Base-by-base conservation (phyloP, 2,329 filamentous ascomycete genomes). In the Leptographium lundbergii region DNA sequence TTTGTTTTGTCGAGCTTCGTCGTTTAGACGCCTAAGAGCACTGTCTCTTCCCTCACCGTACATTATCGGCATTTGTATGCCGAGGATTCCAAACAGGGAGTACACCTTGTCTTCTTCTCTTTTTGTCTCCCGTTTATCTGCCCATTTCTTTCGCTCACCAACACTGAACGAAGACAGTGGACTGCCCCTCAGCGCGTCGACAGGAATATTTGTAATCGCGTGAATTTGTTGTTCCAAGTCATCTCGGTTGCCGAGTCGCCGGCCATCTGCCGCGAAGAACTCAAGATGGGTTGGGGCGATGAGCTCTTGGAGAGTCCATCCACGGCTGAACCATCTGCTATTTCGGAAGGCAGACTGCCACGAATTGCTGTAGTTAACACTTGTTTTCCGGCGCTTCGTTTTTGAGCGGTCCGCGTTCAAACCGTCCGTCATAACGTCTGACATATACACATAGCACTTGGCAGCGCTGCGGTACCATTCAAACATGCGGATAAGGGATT, bases 1-100 rank as follows among this genome's bases (percentile, higher is more conserved):
- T n/a, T 45, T 9, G 25, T 25, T 6, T 47, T 48, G 13, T 32
- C 42, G 9, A 56, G 47, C 42, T 56, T 56, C 54, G 7, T 6
- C 29, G 3, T 25, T 45, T 6, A 57, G 45, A 2, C 55, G 45
- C 27, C 10, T 22, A 1, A 50, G 11, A 11, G 55, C 55, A 13
- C 6, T 17, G 10, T 17, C 27, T 29, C 34, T 32, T 25, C 66
- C 65, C 53, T 68, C 66, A 25, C 67, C 66, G 36, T 68, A 68
- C 4, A 67, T 48, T 24, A 68, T 53, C n/a, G 66, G 61, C 62
- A 69, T 67, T 17, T 63, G 65, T 13, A 68, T 60, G 29, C 58
- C 60, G 34, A 69, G 66, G 3, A 68, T 54, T 1, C 66, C 67
- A 17, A 68, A 42, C 1, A 68, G 54, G 25, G 61, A 65, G 51